Evolutionary conservation across 352 stramenopile genomes (phyloP), one percentile per base, ranked within the genome.

Genomic region (Pythium volutum): DNA sequence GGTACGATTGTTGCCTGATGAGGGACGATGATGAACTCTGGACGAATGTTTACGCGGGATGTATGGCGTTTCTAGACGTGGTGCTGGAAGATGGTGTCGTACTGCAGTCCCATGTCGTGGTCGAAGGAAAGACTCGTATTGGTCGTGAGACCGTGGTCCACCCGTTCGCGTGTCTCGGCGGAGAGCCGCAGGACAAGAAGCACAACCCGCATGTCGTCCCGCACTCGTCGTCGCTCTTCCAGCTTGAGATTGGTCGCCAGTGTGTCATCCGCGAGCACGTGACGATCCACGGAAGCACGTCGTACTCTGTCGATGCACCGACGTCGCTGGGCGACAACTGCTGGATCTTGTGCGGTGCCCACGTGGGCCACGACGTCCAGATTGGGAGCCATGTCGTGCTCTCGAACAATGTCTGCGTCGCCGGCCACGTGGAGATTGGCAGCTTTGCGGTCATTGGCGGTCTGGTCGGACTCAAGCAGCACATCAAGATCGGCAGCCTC

Each of bases 241-340:
- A 77, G 31, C 67, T 92, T 3, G 67, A 69, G 15, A 75, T 94
- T 23, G 84, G 84, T 25, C 69, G 62, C 41, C 78, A 91, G 67
- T 92, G 82, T 69, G 68, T 90, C 46, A 91, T 93, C 60, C 79
- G 84, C 3, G 85, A 94, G 59, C 85, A 92, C 62, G 85, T 88
- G 20, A 94, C 85, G 16, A 84, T 94, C 53, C 84, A 94, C 55
- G 77, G 81, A 25, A 84, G 83, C 58, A 93, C 83, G 22, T 86
- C 84, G 41, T 91, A 88, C 63, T 83, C 75, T 22, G 39, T 33
- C 2, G 59, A 76, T 10, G 23, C 46, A 14, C 81, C 79, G 14
- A 94, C 85, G 20, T 64, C 48, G 2, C 64, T 94, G 18, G 85
- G 85, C 33, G 81, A 94, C 55, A 74, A 86, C 52, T 94, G 83